Percentiles rank a stretch among this genome's conserved stretches.
Evolutionary conservation across 208 protist genomes (phyloP).

Genomic region (Strigomonas culicis): DNA sequence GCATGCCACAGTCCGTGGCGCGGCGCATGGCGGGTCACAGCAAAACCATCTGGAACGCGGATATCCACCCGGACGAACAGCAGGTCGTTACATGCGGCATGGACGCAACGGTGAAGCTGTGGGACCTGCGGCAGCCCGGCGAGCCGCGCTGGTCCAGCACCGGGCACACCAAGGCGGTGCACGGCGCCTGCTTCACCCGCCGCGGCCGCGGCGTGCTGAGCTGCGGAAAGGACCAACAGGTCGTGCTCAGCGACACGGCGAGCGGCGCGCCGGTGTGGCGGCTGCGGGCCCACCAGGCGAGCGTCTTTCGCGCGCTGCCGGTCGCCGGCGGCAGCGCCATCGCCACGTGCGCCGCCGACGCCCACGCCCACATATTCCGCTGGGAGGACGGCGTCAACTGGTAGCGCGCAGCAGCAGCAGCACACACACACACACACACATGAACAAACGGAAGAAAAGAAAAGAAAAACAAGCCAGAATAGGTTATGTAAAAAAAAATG

Average conservation of each 20-base stretch:
- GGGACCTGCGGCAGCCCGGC: conserved; percentile 42
- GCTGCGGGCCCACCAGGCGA: conserved; percentile 41
- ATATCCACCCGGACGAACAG: conserved; percentile 24
- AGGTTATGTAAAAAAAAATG: too few relatives aligned
- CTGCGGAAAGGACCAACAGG: conserved; percentile 43
- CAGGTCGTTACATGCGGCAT: conserved; percentile 41
- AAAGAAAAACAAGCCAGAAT: background rate
- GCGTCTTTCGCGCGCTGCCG: conserved; percentile 56
- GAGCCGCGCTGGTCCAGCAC: conserved; percentile 21
- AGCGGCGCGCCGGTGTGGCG: conserved; percentile 49
- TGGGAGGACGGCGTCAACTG: conserved; percentile 31
- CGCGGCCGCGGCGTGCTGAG: conserved; percentile 41
- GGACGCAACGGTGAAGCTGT: conserved; percentile 56
- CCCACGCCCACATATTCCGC: conserved; percentile 56
- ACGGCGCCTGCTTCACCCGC: conserved; percentile 51
- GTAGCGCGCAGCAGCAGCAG: conserved; percentile 10
- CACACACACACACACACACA: background rate
- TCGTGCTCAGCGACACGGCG: conserved; percentile 28
- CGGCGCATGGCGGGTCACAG: conserved; percentile 43
- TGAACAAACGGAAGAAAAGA: background rate
- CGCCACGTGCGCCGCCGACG: conserved; percentile 40
- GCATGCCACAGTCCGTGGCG: conserved; percentile 29
- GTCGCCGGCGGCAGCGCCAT: conserved; percentile 29
- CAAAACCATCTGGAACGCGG: conserved; percentile 58
- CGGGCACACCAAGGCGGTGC: conserved; percentile 48